These are phyloP conservation scores for Thraustochytrium striatum DNA, from an alignment of 352 stramenopile species.

Conservation along the genomic window DNA sequence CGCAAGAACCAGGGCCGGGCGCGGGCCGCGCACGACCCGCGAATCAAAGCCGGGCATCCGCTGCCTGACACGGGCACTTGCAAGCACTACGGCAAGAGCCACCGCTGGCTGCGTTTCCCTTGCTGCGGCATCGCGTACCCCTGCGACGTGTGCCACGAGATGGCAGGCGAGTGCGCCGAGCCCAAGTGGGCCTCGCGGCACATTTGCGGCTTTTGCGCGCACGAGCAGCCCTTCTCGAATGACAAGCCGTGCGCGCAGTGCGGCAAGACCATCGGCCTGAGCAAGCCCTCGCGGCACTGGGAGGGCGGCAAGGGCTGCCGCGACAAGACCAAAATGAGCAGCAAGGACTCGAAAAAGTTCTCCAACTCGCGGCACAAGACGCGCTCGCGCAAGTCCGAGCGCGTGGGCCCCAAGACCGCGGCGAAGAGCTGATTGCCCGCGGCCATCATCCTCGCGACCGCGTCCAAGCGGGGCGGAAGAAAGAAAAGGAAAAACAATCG, in stretches of 20 bases:
- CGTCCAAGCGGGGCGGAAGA: no score
- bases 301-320: slow-evolving; percentile 42
- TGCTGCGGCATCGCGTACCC: slow-evolving; percentile 43
- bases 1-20: background rate
- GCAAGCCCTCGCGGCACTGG: slow-evolving; percentile 27
- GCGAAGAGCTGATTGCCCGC: no score
- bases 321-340: slow-evolving; percentile 12
- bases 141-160: slow-evolving; percentile 46
- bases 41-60: slow-evolving; percentile 18
- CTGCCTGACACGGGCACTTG: slow-evolving; percentile 40
- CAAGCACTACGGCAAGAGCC: slow-evolving; percentile 38
- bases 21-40: background rate
- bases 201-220: slow-evolving; percentile 46
- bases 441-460: no score
- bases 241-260: slow-evolving; percentile 42
- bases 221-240: slow-evolving; percentile 19
- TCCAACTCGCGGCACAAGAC: slow-evolving; percentile 42
- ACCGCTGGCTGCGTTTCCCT: slow-evolving; percentile 46
- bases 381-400: slow-evolving; percentile 42
- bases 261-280: slow-evolving; percentile 31
- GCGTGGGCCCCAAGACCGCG: slow-evolving; percentile 48
- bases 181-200: slow-evolving; percentile 38
- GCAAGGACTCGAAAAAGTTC: slow-evolving; percentile 36
- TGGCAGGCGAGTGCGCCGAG: slow-evolving; percentile 2
- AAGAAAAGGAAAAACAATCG: no score